A percentile compares a stretch with the other conserved stretches of the same genome.
Evolutionary conservation across 768 basidiomycete genomes (phyloP).

Genomic region (Phylloporus sp.): DNA sequence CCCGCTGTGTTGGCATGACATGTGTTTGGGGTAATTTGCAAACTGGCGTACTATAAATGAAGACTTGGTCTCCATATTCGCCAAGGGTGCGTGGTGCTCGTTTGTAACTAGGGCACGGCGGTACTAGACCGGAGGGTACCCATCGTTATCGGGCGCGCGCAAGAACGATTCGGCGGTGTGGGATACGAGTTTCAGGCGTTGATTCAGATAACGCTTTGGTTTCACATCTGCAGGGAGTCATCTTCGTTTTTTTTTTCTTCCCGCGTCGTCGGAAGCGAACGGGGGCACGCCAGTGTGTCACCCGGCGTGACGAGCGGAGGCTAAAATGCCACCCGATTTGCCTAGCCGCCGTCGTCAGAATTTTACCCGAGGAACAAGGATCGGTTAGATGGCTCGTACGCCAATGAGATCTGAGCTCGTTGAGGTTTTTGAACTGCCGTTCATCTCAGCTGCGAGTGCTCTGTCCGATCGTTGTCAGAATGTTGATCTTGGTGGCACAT

Average conservation of each 20-base stretch:
- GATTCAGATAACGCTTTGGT: conserved; percentile 8
- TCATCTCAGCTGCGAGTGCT: conserved; percentile 1
- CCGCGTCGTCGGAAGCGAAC: conserved; percentile 23
- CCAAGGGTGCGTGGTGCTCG: background rate
- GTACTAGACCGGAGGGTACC: background rate
- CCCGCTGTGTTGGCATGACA: background rate
- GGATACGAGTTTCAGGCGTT: conserved; percentile 15
- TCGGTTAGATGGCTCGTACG: background rate
- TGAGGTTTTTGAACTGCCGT: background rate
- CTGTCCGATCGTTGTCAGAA: background rate
- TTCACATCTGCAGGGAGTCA: conserved; percentile 17
- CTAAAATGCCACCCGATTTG: background rate
- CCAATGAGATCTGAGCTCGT: background rate
- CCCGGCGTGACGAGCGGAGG: background rate
- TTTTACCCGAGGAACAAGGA: background rate
- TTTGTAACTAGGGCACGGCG: conserved; percentile 11
- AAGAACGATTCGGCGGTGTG: background rate
- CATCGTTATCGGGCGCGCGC: conserved; percentile 9
- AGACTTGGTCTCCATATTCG: background rate
- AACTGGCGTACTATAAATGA: conserved; percentile 1
- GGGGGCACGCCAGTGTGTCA: background rate
- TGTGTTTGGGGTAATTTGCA: conserved; percentile 19
- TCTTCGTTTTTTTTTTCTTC: conserved; percentile 6
- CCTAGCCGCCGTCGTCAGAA: background rate
- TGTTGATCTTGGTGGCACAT: conserved; percentile 1